Conservation (phyloP, 2,329 filamentous ascomycete genomes). For the Penicillium sp. region DNA sequence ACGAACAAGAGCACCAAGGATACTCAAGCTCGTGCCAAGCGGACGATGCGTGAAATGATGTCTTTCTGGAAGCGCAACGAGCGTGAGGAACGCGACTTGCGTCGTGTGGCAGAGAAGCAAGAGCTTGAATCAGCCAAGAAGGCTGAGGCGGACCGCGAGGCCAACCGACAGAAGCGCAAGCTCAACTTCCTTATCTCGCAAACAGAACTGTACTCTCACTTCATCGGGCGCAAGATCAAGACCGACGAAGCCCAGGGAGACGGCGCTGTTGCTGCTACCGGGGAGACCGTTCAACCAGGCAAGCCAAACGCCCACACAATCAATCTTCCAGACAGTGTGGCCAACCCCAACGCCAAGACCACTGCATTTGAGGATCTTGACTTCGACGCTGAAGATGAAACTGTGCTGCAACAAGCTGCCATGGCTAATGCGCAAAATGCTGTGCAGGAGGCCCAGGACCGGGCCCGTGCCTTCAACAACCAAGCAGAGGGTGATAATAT, state of each 20-base stretch:
- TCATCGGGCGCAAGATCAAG: constrained; percentile 99
- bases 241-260: constrained; percentile 94
- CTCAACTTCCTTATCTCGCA: constrained; percentile 99
- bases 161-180: constrained; percentile 95
- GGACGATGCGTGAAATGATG: constrained; percentile 99
- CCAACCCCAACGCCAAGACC: constrained; percentile 64
- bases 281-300: constrained; percentile 39
- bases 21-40: constrained; percentile 91
- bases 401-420: constrained; percentile 73
- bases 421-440: constrained; percentile 96
- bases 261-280: constrained; percentile 62
- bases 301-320: constrained; percentile 43
- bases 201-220: constrained; percentile 97
- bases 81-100: constrained; percentile 89
- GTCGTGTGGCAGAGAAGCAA: constrained; percentile 90
- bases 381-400: constrained; percentile 93
- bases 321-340: constrained; percentile 48
- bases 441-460: constrained; percentile 88
- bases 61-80: constrained; percentile 99
- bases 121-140: constrained; percentile 96
- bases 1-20: constrained; percentile 99
- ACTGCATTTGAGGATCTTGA: constrained; percentile 93
- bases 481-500: constrained; percentile 57
- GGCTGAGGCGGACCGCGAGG: constrained; percentile 95
- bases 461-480: constrained; percentile 92